These are phyloP conservation scores for Corylus avellana DNA, from an alignment of 306 rosid genomes.

Conservation along the genomic window DNA sequence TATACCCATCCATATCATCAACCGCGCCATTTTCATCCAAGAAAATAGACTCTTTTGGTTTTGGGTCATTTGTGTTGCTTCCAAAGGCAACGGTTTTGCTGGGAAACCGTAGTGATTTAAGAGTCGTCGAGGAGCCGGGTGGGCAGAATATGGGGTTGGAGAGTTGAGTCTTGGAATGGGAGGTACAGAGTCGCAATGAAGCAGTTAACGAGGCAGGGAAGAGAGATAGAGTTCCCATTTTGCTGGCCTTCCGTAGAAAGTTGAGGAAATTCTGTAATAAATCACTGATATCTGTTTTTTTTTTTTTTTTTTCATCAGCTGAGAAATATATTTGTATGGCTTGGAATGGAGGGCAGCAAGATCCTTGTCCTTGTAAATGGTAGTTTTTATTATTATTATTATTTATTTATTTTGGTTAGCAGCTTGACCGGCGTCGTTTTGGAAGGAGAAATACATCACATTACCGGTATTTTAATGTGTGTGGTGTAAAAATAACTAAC, in stretches of 20 bases:
- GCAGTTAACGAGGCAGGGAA: constrained; percentile 25
- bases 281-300: background rate
- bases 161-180: constrained; percentile 28
- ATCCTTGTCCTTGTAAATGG: too few relatives aligned
- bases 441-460: too few relatives aligned
- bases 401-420: too few relatives aligned
- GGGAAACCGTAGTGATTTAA: constrained; percentile 20
- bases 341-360: background rate
- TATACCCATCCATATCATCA: constrained; percentile 86
- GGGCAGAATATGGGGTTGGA: constrained; percentile 21
- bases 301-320: too few relatives aligned
- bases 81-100: constrained; percentile 30
- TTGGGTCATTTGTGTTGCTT: constrained; percentile 37
- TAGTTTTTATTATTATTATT: too few relatives aligned
- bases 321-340: background rate
- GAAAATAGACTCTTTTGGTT: constrained; percentile 52
- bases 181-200: constrained; percentile 23
- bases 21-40: constrained; percentile 64
- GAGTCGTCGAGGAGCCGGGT: constrained; percentile 22
- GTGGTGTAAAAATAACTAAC: too few relatives aligned
- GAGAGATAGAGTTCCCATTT: constrained; percentile 52
- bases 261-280: background rate
- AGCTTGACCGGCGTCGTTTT: too few relatives aligned
- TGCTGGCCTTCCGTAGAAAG: background rate
- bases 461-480: too few relatives aligned